Evolutionary conservation across 352 stramenopile genomes (phyloP).

Genomic region (Aphanomyces invadans): DNA sequence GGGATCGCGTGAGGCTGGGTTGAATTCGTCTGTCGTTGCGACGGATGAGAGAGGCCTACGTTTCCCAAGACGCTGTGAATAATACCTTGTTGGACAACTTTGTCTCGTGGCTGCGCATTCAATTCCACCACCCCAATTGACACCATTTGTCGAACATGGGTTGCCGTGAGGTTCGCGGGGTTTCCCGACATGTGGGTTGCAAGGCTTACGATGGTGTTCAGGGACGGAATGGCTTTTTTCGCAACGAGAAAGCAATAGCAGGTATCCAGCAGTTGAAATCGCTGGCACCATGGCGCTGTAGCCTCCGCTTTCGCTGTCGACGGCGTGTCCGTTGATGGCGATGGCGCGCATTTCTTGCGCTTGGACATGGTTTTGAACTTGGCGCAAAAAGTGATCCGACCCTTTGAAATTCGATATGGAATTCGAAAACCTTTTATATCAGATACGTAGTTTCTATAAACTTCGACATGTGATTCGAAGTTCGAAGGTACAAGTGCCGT

Average conservation of each 20-base stretch:
- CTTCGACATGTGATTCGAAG: neutral
- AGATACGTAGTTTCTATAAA: neutral
- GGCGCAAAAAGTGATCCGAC: neutral
- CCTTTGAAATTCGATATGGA: neutral
- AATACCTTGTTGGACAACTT: conserved; percentile 16
- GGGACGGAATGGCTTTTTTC: conserved; percentile 14
- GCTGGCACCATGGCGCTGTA: conserved; percentile 9
- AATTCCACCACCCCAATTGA: conserved; percentile 25
- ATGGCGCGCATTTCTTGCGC: neutral
- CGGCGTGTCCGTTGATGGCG: neutral
- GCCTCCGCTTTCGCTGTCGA: neutral
- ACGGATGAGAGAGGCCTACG: neutral
- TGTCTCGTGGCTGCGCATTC: neutral
- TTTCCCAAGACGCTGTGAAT: neutral
- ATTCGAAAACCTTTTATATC: neutral
- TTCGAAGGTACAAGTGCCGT: neutral
- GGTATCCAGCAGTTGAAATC: conserved; percentile 13
- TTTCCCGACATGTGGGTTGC: conserved; percentile 19
- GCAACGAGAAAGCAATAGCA: conserved; percentile 22
- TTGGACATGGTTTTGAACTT: neutral
- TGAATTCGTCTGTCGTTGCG: conserved; percentile 27
- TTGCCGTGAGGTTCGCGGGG: conserved; percentile 19
- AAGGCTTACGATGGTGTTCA: conserved; percentile 13
- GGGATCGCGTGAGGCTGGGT: conserved; percentile 20
- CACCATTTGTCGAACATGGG: conserved; percentile 29